Conservation (phyloP, 306 rosid genomes). For the Rosa lucieae region DNA sequence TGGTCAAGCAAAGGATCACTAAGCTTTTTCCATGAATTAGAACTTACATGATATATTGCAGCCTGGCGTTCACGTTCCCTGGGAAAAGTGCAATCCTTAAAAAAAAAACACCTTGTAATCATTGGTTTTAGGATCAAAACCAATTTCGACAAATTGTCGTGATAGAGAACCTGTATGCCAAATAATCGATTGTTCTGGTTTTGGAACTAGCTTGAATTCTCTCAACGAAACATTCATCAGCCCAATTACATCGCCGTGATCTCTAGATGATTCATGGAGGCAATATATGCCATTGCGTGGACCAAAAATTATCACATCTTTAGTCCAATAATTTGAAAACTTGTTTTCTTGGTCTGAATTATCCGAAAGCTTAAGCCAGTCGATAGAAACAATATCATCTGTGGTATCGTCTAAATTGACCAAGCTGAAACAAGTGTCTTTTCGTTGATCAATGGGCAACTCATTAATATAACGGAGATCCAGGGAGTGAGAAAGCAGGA, state of each 20-base stretch:
- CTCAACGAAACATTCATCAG: neutral
- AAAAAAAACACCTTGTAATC: neutral
- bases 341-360: neutral
- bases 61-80: neutral
- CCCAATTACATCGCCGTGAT: neutral
- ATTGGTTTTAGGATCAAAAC: neutral
- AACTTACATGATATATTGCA: neutral
- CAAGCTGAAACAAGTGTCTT: neutral
- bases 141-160: neutral
- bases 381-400: neutral
- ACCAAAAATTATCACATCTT: neutral
- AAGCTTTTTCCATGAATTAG: neutral
- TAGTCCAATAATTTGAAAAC: neutral
- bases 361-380: neutral
- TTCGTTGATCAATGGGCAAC: neutral
- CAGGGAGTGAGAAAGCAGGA: neutral
- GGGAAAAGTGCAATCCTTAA: neutral
- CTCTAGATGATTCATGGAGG: neutral
- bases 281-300: slow-evolving; percentile 3
- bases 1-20: neutral
- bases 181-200: neutral
- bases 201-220: neutral
- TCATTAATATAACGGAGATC: neutral
- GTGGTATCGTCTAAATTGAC: neutral
- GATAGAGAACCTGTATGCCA: neutral